These are phyloP conservation scores for Zalerion maritima DNA, from an alignment of 495 filamentous ascomycete species.

Conservation along the genomic window DNA sequence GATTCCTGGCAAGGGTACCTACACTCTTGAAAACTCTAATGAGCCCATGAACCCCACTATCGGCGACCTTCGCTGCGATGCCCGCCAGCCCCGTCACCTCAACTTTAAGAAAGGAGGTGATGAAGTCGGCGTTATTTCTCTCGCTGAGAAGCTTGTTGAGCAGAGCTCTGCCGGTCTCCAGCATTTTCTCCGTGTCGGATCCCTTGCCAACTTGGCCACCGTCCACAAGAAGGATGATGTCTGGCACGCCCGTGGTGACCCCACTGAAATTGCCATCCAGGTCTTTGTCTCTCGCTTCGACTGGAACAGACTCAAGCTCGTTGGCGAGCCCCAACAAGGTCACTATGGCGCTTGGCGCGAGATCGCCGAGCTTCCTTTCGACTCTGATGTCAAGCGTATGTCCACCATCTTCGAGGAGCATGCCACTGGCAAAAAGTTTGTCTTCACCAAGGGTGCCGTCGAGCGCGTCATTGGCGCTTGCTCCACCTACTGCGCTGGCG, in stretches of 20 bases:
- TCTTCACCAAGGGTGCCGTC: constrained; percentile 55
- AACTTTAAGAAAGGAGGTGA: constrained; percentile 6
- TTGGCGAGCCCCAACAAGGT: no score
- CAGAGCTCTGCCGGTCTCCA: constrained; percentile 30
- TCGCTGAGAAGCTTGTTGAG: no score
- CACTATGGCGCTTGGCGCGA: constrained; percentile 49
- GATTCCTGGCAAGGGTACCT: constrained; percentile 41
- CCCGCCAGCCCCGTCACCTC: constrained; percentile 16
- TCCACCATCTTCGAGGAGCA: constrained; percentile 41
- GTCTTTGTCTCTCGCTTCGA: constrained; percentile 51
- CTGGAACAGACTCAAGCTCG: constrained; percentile 39
- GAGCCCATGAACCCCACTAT: constrained; percentile 42
- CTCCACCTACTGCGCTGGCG: constrained; percentile 29
- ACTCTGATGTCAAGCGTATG: constrained; percentile 57
- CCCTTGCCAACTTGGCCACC: constrained; percentile 52
- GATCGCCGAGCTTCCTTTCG: constrained; percentile 49
- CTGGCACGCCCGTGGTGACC: constrained; percentile 52
- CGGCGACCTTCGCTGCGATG: constrained; percentile 33
- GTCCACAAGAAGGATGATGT: constrained; percentile 32
- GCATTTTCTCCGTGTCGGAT: constrained; percentile 43
- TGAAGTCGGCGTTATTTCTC: no score
- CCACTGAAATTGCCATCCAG: constrained; percentile 57
- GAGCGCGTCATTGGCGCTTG: constrained; percentile 45
- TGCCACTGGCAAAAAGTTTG: constrained; percentile 19
- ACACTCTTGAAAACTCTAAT: constrained; percentile 40